phyloP scores from a whole-genome alignment of 164 flowering plant species.

The Tinospora cordifolia region DNA sequence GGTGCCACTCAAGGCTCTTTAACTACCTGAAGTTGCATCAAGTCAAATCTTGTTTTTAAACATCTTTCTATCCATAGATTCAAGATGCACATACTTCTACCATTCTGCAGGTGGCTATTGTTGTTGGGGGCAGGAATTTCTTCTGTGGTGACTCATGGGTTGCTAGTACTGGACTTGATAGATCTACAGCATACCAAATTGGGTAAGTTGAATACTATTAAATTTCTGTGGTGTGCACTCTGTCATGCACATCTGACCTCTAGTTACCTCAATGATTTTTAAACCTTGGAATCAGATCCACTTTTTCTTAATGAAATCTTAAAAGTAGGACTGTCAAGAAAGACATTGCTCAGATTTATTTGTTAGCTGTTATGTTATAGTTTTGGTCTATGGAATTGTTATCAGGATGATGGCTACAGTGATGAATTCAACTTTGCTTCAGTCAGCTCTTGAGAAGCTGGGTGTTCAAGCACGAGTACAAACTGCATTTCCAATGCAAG shows the following conservation, averaged over 20 bases:
- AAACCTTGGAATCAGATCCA: no score
- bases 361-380: no score
- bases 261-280: no score
- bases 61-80: no score
- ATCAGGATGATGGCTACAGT: slow-evolving; percentile 96
- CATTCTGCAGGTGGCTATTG: slow-evolving; percentile 69
- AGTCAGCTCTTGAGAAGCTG: slow-evolving; percentile 74
- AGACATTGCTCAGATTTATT: no score
- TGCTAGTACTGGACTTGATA: slow-evolving; percentile 69
- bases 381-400: neutral
- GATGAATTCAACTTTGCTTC: slow-evolving; percentile 80
- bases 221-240: no score
- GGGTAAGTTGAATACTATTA: slow-evolving; percentile 37
- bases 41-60: no score
- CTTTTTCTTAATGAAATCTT: no score
- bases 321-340: no score
- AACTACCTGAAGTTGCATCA: no score
- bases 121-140: slow-evolving; percentile 89
- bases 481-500: slow-evolving; percentile 62
- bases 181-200: slow-evolving; percentile 77
- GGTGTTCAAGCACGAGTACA: slow-evolving; percentile 84
- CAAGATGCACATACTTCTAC: neutral
- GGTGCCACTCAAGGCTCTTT: neutral
- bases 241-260: no score
- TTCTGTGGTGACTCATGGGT: slow-evolving; percentile 92